Evolutionary conservation across 2,329 filamentous ascomycete species (phyloP), one percentile per base, ranked within the genome.

Genomic region (Trichoderma simmonsii): DNA sequence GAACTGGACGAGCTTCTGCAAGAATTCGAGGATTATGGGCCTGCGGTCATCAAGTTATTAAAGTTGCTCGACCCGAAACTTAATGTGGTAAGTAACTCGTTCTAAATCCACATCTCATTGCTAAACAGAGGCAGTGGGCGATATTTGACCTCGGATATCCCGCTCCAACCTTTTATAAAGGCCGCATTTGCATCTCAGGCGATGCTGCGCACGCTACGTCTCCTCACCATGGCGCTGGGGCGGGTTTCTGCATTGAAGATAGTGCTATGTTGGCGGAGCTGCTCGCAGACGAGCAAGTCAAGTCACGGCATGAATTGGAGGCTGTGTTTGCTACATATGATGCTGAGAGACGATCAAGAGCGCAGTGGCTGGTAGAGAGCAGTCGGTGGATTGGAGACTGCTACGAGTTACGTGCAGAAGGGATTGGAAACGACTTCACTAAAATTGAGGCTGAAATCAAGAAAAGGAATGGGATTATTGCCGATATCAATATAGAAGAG

Each of bases 191-290:
- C n/a, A 71, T 78, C 4, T 69, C 75, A 1, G 76, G 76, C 48
- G 76, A 78, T 63, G 76, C 76, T 5, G 76, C 76, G 4, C 76
- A 78, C 66, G 76, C 76, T 3, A 72, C 73, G 18, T 75, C 74
- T 3, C 77, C 77, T 0, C 75, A 78, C 59, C 76, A 77, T 28
- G 77, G 76, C 2, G 74, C 76, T 1, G 76, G 76, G 1, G 77
- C 77, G 1, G 75, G 76, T 3, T 77, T 79, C 75, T 77, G 75
- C 2, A 73, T 65, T 28, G 60, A 65, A 51, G 62, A 51, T 30
- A 65, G 36, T 32, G 59, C 66, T 4, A 59, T 59, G 11, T 60
- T 72, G 12, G 34, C 67, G 30, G 39, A 51, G 62, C 26, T 65
- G 61, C 36, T 64, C 24, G 39, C 34, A 64, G 39, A 64, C 26